Evolutionary conservation across 306 rosid genomes (phyloP), one percentile per base, ranked within the genome.

Genomic region (Citrullus mucosospermus): DNA sequence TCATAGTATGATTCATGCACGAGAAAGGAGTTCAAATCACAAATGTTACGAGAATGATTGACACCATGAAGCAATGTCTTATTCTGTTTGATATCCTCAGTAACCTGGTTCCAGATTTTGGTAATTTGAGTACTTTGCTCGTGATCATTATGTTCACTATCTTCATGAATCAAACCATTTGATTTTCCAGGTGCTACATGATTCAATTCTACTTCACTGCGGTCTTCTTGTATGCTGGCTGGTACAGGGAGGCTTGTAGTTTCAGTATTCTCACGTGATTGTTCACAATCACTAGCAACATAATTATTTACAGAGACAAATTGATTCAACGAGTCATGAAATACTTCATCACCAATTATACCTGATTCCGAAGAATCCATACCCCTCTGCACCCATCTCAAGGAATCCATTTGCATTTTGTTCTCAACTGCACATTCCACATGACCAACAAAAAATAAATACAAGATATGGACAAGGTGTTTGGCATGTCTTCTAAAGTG

Each of bases 381-480:
- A 18, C 25, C 67, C 43, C 51, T 53, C 30, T 34, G 86, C 63
- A 59, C 36, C 25, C 75, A 78, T 70, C 43, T 75, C 79, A 76
- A 80, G 36, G 54, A 44, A 46, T 28, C 70, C 72, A 66, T 78
- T 78, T 79, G 76, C 56, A 38, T 88, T 78, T 77, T 82, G 30
- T 59, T 55, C 78, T 77, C 86, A 76, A 76, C 89, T 87, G 84
- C 84, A 91, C 32, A 38, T 80, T 75, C 56, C 78, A 41, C 79
- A 81, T 16, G 36, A 79, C 15, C 36, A 39, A 83, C 57, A 61
- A 43, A 79, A 30, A 75, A 75, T 56, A 61, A 79, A 55, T 22
- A 43, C 65, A 78, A 77, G 67, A 70, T 81, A 68, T 16, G 44
- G 65, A 84, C 4, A 16, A 25, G 44, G 48, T 17, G 44, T 36